Percentiles rank a stretch among this genome's conserved stretches.
Conservation (phyloP, 2,329 filamentous ascomycete species). For the Monosporascus cannonballus region DNA sequence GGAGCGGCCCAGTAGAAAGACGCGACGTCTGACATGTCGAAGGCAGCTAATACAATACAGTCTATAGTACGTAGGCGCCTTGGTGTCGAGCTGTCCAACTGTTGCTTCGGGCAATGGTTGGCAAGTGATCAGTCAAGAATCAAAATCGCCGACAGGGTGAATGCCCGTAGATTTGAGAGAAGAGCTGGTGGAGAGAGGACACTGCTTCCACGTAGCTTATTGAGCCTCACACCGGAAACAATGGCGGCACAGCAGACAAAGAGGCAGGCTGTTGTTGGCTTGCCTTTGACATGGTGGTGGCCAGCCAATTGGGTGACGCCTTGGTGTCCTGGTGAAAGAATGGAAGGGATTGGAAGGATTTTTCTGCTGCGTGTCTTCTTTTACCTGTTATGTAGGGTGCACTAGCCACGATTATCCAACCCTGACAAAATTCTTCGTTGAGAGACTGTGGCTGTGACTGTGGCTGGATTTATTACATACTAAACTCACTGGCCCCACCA, state of each 20-base stretch:
- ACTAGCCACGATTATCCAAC: not conserved
- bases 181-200: not conserved
- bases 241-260: constrained; percentile 16
- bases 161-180: too few relatives aligned
- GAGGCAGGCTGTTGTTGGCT: constrained; percentile 18
- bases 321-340: not conserved
- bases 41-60: not conserved
- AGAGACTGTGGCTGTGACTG: not conserved
- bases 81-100: not conserved
- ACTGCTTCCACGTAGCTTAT: constrained; percentile 9
- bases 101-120: too few relatives aligned
- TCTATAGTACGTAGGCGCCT: not conserved
- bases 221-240: constrained; percentile 16
- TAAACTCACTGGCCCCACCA: too few relatives aligned
- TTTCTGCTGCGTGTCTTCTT: not conserved
- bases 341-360: not conserved
- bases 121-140: too few relatives aligned
- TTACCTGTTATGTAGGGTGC: not conserved
- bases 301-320: constrained; percentile 13
- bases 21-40: constrained; percentile 33
- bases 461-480: not conserved
- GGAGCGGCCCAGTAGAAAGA: constrained; percentile 35
- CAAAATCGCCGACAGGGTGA: too few relatives aligned
- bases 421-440: too few relatives aligned
- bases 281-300: constrained; percentile 21